Percentiles rank a stretch among this genome's conserved stretches.
Evolutionary conservation across 345 rosid genomes (phyloP).

Genomic region (Populus simonii): DNA sequence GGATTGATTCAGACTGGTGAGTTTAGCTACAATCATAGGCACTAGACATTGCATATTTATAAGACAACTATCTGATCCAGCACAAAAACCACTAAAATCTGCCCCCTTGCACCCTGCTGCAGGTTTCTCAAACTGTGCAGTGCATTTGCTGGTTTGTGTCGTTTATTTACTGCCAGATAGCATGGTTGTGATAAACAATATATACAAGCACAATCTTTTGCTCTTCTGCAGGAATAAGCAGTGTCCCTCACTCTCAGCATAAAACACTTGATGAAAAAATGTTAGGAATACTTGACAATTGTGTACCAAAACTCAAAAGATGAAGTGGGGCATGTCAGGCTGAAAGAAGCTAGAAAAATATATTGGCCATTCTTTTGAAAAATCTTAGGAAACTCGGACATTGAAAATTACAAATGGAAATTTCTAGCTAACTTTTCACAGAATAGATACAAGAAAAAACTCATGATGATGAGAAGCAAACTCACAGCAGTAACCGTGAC

Average conservation of each 20-base stretch:
- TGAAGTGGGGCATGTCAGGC: background rate
- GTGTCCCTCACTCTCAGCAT: background rate
- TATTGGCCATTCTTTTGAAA: background rate
- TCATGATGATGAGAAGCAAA: background rate
- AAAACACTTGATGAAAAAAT: background rate
- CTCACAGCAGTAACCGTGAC: background rate
- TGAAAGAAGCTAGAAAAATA: background rate
- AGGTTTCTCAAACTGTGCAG: background rate
- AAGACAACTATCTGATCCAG: too few species aligned
- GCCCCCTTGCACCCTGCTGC: too few species aligned
- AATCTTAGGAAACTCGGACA: background rate
- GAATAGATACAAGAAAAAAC: conserved; percentile 2
- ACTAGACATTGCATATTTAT: too few species aligned
- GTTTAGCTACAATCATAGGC: too few species aligned
- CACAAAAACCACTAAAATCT: too few species aligned
- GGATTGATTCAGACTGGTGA: too few species aligned
- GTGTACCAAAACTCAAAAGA: background rate
- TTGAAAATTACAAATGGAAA: conserved; percentile 7
- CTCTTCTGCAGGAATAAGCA: background rate
- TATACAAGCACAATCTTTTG: background rate
- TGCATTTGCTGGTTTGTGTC: background rate
- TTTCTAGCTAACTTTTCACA: conserved; percentile 11
- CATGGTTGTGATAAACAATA: background rate
- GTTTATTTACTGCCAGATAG: background rate
- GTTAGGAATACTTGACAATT: background rate